phyloP scores from a whole-genome alignment of 441 rosid genomes.

The Arabidopsis hybrid region DNA sequence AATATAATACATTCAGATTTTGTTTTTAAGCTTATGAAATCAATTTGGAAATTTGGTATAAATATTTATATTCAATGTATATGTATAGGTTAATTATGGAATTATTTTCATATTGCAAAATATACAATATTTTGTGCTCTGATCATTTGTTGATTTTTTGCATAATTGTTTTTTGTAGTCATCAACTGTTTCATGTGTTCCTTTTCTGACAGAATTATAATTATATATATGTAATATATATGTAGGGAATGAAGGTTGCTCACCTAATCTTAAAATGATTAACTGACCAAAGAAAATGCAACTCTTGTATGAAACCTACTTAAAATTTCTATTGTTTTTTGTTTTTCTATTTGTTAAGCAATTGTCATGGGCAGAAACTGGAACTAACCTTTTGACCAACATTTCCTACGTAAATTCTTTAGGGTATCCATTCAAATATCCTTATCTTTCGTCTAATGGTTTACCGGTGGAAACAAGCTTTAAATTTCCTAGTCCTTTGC shows the following conservation, averaged over 20 bases:
- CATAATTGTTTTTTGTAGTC: not conserved
- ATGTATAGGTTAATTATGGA: not conserved
- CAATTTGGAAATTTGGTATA: not conserved
- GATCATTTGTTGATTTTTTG: not conserved
- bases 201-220: not conserved
- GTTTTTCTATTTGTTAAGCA: not conserved
- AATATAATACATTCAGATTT: not conserved
- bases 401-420: not conserved
- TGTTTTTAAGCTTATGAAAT: not conserved
- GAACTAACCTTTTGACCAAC: not conserved
- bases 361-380: not conserved
- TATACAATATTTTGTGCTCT: too few relatives aligned
- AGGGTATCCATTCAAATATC: not conserved
- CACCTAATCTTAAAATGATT: not conserved
- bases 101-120: not conserved
- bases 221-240: not conserved
- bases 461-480: constrained; percentile 57
- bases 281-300: not conserved
- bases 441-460: not conserved
- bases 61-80: not conserved
- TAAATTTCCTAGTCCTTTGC: constrained; percentile 66
- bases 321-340: not conserved
- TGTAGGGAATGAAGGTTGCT: not conserved
- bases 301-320: not conserved
- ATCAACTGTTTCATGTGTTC: not conserved